A percentile compares a stretch with the other conserved stretches of the same genome.
Conservation (phyloP, 305 asterid genomes). For the Salvia sclarea region DNA sequence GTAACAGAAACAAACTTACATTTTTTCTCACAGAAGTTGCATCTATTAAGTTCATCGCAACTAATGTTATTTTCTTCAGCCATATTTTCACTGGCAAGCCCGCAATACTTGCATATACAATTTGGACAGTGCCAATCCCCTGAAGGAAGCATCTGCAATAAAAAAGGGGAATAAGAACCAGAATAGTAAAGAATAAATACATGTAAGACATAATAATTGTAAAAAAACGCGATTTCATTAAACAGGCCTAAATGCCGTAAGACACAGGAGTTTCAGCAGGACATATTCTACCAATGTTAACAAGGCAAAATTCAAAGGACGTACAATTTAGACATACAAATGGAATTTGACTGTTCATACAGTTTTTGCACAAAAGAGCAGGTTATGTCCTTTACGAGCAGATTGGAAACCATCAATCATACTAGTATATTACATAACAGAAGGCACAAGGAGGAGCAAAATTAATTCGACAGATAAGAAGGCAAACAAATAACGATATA, state of each 20-base stretch:
- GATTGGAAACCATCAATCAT: not conserved
- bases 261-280: constrained; percentile 10
- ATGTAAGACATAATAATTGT: constrained; percentile 16
- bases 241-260: constrained; percentile 14
- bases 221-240: not conserved
- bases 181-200: constrained; percentile 18
- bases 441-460: not conserved
- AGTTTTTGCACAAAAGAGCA: not conserved
- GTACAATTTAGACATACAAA: constrained; percentile 4
- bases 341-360: not conserved
- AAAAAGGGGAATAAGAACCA: constrained; percentile 27
- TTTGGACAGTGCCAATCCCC: constrained; percentile 98
- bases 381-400: not conserved
- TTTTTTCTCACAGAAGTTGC: constrained; percentile 84
- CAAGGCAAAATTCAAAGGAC: not conserved
- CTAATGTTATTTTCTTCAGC: constrained; percentile 41
- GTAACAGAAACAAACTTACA: constrained; percentile 48
- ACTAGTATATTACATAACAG: not conserved
- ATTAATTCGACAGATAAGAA: not conserved
- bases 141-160: constrained; percentile 73
- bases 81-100: constrained; percentile 42
- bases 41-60: constrained; percentile 48
- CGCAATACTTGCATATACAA: constrained; percentile 90
- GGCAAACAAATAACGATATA: not conserved
- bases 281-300: constrained; percentile 10